phyloP scores from a whole-genome alignment of 495 filamentous ascomycete species.

The Talaromyces thailandensis region DNA sequence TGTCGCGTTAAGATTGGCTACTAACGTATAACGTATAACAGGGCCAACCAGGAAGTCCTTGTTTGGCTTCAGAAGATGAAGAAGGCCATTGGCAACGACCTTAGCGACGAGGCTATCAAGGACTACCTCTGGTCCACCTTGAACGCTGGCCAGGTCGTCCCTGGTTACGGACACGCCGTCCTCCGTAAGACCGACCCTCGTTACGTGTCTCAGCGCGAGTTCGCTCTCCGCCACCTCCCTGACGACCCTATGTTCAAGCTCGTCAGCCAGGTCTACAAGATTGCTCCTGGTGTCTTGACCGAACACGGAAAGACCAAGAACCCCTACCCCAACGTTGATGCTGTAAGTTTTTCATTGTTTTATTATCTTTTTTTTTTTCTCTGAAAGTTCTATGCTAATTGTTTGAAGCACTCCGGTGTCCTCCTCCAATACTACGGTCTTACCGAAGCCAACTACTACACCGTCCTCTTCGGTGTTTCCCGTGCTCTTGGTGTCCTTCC shows the following conservation, averaged over 20 bases:
- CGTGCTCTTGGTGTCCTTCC: conserved; percentile 96
- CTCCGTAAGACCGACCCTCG: conserved; percentile 99
- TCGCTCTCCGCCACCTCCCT: conserved; percentile 85
- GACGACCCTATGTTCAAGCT: conserved; percentile 99
- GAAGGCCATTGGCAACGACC: conserved; percentile 83
- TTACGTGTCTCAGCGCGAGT: conserved; percentile 94
- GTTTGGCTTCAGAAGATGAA: conserved; percentile 99
- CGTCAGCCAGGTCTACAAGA: conserved; percentile 99
- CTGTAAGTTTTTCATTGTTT: conserved; percentile 45
- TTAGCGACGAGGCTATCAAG: conserved; percentile 90
- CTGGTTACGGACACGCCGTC: conserved; percentile 96
- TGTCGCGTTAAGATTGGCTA: conserved; percentile 11
- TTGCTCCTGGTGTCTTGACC: conserved; percentile 91
- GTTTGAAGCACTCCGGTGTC: conserved; percentile 75
- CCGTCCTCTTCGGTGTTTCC: conserved; percentile 96
- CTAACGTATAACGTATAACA: conserved; percentile 10
- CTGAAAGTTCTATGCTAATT: conserved; percentile 25
- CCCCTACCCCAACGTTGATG: conserved; percentile 67
- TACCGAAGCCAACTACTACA: conserved; percentile 99
- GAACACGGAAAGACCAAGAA: conserved; percentile 99
- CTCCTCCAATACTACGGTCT: conserved; percentile 99
- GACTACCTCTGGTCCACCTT: conserved; percentile 97
- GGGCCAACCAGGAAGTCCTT: conserved; percentile 96
- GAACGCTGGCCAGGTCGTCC: conserved; percentile 90
- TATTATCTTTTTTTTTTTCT: conserved; percentile 21